These are phyloP conservation scores for Phytophthora sp. DNA, from an alignment of 352 stramenopile genomes.

Conservation along the genomic window DNA sequence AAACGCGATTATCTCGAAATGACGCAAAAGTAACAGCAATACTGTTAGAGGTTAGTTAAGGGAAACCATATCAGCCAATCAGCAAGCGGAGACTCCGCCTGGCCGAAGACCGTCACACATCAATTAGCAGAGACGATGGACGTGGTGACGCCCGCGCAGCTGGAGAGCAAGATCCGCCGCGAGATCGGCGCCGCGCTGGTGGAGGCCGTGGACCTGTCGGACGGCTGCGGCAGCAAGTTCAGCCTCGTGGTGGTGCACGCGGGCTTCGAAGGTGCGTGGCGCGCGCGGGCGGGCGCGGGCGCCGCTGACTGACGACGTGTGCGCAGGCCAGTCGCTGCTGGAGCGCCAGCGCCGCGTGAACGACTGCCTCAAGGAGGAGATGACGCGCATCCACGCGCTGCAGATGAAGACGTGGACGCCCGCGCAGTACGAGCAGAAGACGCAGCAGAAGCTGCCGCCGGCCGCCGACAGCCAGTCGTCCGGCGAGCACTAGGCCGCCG, in stretches of 20 bases:
- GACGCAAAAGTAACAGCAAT: too few relatives aligned
- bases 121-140: slow-evolving; percentile 27
- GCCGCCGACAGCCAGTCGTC: slow-evolving; percentile 45
- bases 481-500: slow-evolving; percentile 52
- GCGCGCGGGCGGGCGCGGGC: neutral
- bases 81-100: neutral
- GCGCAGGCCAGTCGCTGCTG: slow-evolving; percentile 68
- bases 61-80: too few relatives aligned
- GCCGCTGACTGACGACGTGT: neutral
- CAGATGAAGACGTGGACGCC: slow-evolving; percentile 90
- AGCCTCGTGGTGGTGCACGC: slow-evolving; percentile 84
- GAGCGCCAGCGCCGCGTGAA: slow-evolving; percentile 83
- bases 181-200: slow-evolving; percentile 72
- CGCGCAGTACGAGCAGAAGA: slow-evolving; percentile 85
- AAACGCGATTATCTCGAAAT: too few relatives aligned
- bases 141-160: slow-evolving; percentile 57
- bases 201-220: slow-evolving; percentile 79
- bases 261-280: slow-evolving; percentile 71
- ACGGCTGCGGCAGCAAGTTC: slow-evolving; percentile 86
- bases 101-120: neutral
- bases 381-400: slow-evolving; percentile 85
- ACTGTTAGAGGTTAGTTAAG: too few relatives aligned
- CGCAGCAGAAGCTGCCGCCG: slow-evolving; percentile 55
- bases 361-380: slow-evolving; percentile 82
- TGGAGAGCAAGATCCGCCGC: slow-evolving; percentile 63